Base-by-base conservation (phyloP, 1,284 basidiomycete species). In the Sporisorium sorghi region DNA sequence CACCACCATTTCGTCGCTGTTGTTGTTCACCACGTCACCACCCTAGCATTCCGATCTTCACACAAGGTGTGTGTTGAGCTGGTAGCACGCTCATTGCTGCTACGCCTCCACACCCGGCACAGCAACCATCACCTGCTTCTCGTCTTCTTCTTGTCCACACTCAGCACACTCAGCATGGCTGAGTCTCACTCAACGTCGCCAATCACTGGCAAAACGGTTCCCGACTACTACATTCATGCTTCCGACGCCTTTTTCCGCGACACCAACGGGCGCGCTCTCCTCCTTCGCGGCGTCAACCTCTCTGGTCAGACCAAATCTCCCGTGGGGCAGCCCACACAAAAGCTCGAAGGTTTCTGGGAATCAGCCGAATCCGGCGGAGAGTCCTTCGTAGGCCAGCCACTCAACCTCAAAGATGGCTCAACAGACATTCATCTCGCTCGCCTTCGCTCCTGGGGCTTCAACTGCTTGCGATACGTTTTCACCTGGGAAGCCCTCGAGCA, bases 401-500 rank as follows among this genome's bases (percentile, higher is more conserved):
- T 98, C 32, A 90, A 92, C 77, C 67, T 80, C 24, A 90, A 93
- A 24, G 91, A 94, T 81, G 92, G 92, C 19, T 90, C 90, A 2
- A 93, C 91, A 5, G 91, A 98, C 85, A 87, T 91, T n/a, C 96
- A 99, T 80, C 88, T 98, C 2, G 89, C 91, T 5, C 87, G 96
- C 17, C 86, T 99, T 19, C 88, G 89, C 64, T 91, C 92, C 0
- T 98, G 95, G 95, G 96, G 96, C 0, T 98, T 94, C 87, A 98
- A 97, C 84, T 88, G 92, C 85, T 85, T 98, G n/a, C 87, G 96
- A 55, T 97, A 93, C 83, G 91, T 94, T 24, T 89, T 97, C 46
- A 92, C 92, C 0, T 99, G 96, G 96, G 96, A 99, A 84, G 89
- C 93, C 0, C 85, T 98, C 24, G 96, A 98, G 85, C 94, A 95